A percentile compares a stretch with the other conserved stretches of the same genome.
Evolutionary conservation across 2,329 filamentous ascomycete genomes (phyloP).

Genomic region (Aureobasidium sp.): DNA sequence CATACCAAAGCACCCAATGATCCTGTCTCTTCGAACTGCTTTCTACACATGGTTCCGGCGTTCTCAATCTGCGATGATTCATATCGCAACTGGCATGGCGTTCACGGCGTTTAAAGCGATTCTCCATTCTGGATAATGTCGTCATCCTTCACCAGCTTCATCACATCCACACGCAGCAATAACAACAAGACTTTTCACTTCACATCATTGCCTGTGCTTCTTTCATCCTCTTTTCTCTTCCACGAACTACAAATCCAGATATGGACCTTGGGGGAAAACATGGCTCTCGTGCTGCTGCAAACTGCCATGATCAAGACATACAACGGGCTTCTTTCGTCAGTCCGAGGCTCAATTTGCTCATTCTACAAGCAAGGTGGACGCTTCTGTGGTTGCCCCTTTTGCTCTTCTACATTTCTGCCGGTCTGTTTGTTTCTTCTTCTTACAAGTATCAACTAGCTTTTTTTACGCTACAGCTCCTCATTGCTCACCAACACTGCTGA

Average conservation of each 20-base stretch:
- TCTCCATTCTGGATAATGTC: slow-evolving; percentile 15
- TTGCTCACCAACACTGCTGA: slow-evolving; percentile 4
- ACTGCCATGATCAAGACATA: slow-evolving; percentile 5
- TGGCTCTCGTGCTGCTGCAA: slow-evolving; percentile 5
- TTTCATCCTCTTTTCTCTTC: background rate
- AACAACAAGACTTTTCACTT: slow-evolving; percentile 5
- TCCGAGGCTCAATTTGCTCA: background rate
- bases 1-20: background rate
- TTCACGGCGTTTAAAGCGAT: slow-evolving; percentile 15
- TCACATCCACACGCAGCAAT: slow-evolving; percentile 12
- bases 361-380: slow-evolving; percentile 1
- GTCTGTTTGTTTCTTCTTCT: slow-evolving; percentile 11
- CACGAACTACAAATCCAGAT: background rate
- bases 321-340: background rate
- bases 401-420: slow-evolving; percentile 11
- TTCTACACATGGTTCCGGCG: slow-evolving; percentile 13
- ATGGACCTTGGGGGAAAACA: slow-evolving; percentile 4
- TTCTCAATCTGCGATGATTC: slow-evolving; percentile 9
- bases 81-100: slow-evolving; percentile 15
- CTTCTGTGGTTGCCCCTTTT: background rate
- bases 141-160: slow-evolving; percentile 1
- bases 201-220: slow-evolving; percentile 4
- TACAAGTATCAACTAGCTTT: slow-evolving; percentile 13
- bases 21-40: slow-evolving; percentile 8
- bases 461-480: slow-evolving; percentile 10